phyloP scores from a whole-genome alignment of 805 yeast genomes.

The Wickerhamomyces chaumierensis region DNA sequence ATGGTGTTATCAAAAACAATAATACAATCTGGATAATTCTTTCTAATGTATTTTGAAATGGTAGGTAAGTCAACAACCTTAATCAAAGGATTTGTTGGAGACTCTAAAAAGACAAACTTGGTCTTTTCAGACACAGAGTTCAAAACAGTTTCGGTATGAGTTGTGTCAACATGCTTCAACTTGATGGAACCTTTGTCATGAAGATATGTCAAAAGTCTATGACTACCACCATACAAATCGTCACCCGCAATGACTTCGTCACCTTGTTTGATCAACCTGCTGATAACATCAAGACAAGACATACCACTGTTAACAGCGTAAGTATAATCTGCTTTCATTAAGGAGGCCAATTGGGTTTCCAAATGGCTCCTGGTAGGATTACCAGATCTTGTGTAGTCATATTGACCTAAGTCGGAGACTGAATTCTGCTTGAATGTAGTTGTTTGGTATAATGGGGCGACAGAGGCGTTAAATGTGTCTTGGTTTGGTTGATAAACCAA shows the following conservation, averaged over 20 bases:
- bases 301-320: constrained; percentile 85
- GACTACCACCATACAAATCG: constrained; percentile 91
- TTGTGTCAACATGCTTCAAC: constrained; percentile 74
- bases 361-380: constrained; percentile 83
- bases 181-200: constrained; percentile 50
- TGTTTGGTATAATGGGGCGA: constrained; percentile 82
- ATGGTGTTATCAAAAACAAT: constrained; percentile 91
- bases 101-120: constrained; percentile 74
- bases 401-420: constrained; percentile 65
- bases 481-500: constrained; percentile 20
- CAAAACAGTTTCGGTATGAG: constrained; percentile 51
- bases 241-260: constrained; percentile 91
- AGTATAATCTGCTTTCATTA: constrained; percentile 69
- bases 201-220: constrained; percentile 69
- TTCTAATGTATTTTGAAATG: constrained; percentile 57
- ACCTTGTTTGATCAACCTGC: constrained; percentile 65
- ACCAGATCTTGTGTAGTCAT: constrained; percentile 84
- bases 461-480: constrained; percentile 71
- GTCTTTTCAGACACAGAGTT: constrained; percentile 45
- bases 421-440: constrained; percentile 88
- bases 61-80: constrained; percentile 73
- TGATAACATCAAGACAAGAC: constrained; percentile 84
- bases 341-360: constrained; percentile 65
- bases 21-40: constrained; percentile 50
- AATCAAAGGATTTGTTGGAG: constrained; percentile 90